Base-by-base conservation (phyloP, 2,329 filamentous ascomycete species). In the Coniochaeta hoffmannii region DNA sequence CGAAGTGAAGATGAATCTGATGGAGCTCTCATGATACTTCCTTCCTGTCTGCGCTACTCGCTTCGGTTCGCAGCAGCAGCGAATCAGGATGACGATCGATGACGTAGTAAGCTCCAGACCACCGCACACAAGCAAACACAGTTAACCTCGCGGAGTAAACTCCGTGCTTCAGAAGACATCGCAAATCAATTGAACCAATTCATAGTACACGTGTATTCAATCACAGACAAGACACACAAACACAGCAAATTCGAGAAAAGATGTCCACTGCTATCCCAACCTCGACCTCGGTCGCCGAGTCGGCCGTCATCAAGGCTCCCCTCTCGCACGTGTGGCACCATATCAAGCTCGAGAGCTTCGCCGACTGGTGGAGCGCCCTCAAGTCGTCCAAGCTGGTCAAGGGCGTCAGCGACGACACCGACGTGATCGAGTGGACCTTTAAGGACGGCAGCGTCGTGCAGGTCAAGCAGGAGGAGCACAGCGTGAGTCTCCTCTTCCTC, bases 381-480 rank as follows among this genome's bases (percentile, higher is more conserved):
- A 73, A 78, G 60, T 78, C 78, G 66, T 81, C 78, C 68, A 82
- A 87, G 68, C 77, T 74, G 63, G 82, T 85, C 69, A 85, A 86
- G 74, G 83, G 81, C 53, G 69, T 77, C 14, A 81, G 75, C 51
- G 69, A 76, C n/a, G 85, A 88, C 70, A 82, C 85, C 46, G 85
- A 88, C 63, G 72, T 88, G 56, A 79, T 87, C 64, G 79, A 80
- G 69, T 89, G 86, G 86, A 80, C 77, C 19, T 89, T 89, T 76
- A 83, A 84, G 68, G 86, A 89, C 64, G 85, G 84, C 52, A 83
- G 80, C 28, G 78, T 81, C 55, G 72, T 87, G 19, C 85, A 89
- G 69, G 82, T 89, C 62, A 89, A 89, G 81, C 84, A 87, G 74
- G 86, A 89, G 71, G 86, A 88, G 75, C 85, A 89, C 73, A 86